A percentile compares a stretch with the other conserved stretches of the same genome.
These are phyloP conservation scores for Erythrobasidium hasegawianum DNA, from an alignment of 1,284 basidiomycete species.

Conservation along the genomic window DNA sequence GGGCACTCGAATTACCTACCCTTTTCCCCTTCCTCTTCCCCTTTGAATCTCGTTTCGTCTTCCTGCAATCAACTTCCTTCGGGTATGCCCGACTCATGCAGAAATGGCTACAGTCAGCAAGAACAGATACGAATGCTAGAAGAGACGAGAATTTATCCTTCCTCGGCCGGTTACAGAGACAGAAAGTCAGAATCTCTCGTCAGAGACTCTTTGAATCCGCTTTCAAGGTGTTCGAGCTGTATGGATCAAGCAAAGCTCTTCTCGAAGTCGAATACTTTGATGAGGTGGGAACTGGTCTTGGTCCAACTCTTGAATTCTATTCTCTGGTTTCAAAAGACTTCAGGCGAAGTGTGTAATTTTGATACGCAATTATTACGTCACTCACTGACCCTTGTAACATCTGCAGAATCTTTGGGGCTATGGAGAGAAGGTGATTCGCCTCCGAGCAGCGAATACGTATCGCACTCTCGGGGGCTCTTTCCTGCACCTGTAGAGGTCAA, in stretches of 20 bases:
- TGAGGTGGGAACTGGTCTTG: slow-evolving; percentile 95
- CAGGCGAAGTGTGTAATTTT: slow-evolving; percentile 8
- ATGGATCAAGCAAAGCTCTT: slow-evolving; percentile 80
- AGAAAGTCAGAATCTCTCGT: slow-evolving; percentile 94
- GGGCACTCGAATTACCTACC: slow-evolving; percentile 89
- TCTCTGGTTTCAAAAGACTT: slow-evolving; percentile 90
- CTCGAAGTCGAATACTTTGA: slow-evolving; percentile 99
- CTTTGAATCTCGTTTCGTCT: slow-evolving; percentile 92
- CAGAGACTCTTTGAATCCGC: slow-evolving; percentile 94
- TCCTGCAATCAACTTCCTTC: slow-evolving; percentile 94
- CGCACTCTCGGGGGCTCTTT: slow-evolving; percentile 74
- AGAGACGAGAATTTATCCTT: slow-evolving; percentile 87
- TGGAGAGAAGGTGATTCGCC: slow-evolving; percentile 34
- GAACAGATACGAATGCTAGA: slow-evolving; percentile 56
- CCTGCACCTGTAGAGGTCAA: slow-evolving; percentile 71
- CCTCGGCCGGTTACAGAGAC: slow-evolving; percentile 84
- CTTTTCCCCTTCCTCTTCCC: slow-evolving; percentile 98
- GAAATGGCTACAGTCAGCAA: slow-evolving; percentile 79
- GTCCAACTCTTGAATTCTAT: slow-evolving; percentile 92
- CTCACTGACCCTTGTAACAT: not conserved
- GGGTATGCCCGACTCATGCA: slow-evolving; percentile 90
- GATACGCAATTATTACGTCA: not conserved
- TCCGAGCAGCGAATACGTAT: slow-evolving; percentile 45
- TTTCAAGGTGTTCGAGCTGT: slow-evolving; percentile 94
- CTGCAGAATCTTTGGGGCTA: slow-evolving; percentile 9